phyloP scores from a whole-genome alignment of 2,329 filamentous ascomycete genomes.

The Trichoderma koningii region DNA sequence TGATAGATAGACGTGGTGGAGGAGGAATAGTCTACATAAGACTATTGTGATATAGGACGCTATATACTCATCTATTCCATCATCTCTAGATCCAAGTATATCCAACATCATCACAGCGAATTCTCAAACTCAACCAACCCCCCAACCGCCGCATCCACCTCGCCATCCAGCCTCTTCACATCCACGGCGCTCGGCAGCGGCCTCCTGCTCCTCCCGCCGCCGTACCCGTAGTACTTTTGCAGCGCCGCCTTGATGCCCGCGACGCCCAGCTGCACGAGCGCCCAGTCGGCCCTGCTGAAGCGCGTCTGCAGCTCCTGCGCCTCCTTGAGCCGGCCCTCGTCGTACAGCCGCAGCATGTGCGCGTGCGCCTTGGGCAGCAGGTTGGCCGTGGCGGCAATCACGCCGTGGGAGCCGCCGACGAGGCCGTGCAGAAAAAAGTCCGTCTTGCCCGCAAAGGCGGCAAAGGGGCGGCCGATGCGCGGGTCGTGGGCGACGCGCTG shows the following conservation, averaged over 20 bases:
- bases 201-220: conserved; percentile 33
- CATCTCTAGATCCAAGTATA: neutral
- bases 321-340: conserved; percentile 38
- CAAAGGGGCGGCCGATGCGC: conserved; percentile 35
- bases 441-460: conserved; percentile 43
- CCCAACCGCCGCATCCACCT: conserved; percentile 30
- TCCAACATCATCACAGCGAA: conserved; percentile 24
- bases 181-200: conserved; percentile 33
- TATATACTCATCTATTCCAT: neutral
- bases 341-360: conserved; percentile 40
- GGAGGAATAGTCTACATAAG: too few species aligned
- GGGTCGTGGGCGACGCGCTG: conserved; percentile 50
- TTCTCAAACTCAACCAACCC: conserved; percentile 33
- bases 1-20: too few species aligned
- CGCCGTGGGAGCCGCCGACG: conserved; percentile 44
- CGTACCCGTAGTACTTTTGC: conserved; percentile 29
- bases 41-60: too few species aligned
- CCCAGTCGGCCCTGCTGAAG: conserved; percentile 37
- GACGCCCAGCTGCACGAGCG: conserved; percentile 36
- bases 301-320: conserved; percentile 43
- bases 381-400: conserved; percentile 47
- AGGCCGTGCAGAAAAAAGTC: conserved; percentile 48
- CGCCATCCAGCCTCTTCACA: conserved; percentile 32
- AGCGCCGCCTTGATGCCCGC: conserved; percentile 37
- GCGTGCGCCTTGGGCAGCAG: conserved; percentile 44